Evolutionary conservation across 2,329 filamentous ascomycete genomes (phyloP).

Genomic region (Fusarium xyrophilum): DNA sequence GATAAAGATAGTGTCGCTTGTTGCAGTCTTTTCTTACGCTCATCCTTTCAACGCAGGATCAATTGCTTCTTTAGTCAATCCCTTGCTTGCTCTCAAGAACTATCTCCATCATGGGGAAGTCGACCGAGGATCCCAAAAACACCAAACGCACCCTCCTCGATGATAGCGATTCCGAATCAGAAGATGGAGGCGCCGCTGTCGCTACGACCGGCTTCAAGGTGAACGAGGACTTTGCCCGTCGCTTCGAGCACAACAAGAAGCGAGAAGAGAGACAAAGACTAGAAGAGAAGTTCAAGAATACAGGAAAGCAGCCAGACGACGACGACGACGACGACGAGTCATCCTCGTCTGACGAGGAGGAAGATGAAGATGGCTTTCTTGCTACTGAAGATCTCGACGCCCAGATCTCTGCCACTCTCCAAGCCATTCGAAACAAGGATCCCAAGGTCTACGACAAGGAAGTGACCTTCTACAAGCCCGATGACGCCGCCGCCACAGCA

Average conservation of each 20-base stretch:
- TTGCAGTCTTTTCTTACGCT: constrained; percentile 2
- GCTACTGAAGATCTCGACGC: constrained; percentile 85
- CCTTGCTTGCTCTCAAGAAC: not conserved
- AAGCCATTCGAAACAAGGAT: constrained; percentile 89
- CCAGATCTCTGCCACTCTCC: constrained; percentile 84
- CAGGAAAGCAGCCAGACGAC: constrained; percentile 52
- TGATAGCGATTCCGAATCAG: constrained; percentile 60
- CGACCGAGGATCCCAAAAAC: constrained; percentile 45
- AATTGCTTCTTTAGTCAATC: not conserved
- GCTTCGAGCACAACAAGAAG: constrained; percentile 98
- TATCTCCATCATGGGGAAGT: constrained; percentile 22
- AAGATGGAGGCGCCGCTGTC: constrained; percentile 51
- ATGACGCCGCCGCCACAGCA: constrained; percentile 50
- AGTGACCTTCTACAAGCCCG: constrained; percentile 77
- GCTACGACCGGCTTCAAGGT: constrained; percentile 70
- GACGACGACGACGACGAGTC: constrained; percentile 59
- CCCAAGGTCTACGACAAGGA: constrained; percentile 86
- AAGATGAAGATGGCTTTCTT: constrained; percentile 89
- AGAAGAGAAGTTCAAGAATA: constrained; percentile 79
- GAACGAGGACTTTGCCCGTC: constrained; percentile 86
- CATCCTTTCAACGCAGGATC: not conserved
- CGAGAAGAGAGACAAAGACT: constrained; percentile 83
- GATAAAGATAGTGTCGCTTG: constrained; percentile 21
- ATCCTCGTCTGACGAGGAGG: constrained; percentile 79
- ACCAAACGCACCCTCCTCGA: constrained; percentile 61